Evolutionary conservation across 192 early-diverging fungal species (phyloP).

Genomic region (Backusella morwellensis): DNA sequence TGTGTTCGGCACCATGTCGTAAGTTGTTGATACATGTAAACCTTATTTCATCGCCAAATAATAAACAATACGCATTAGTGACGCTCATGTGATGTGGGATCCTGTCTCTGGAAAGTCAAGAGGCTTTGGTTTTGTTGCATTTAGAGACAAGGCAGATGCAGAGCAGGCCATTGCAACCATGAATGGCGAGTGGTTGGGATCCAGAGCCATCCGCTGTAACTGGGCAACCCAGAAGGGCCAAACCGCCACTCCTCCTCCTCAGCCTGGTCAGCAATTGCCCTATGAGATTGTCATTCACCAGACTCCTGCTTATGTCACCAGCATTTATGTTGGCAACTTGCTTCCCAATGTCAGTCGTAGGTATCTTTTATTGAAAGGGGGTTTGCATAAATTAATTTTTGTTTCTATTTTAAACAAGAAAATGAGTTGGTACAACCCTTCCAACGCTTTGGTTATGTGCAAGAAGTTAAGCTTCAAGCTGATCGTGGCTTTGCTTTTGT

Average conservation of each 20-base stretch:
- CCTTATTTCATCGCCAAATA: too few species aligned
- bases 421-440: conserved; percentile 72
- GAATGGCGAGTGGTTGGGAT: conserved; percentile 89
- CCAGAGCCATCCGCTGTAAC: conserved; percentile 85
- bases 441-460: conserved; percentile 73
- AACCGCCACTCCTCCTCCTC: conserved; percentile 37
- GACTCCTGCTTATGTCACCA: conserved; percentile 82
- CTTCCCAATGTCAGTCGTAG: conserved; percentile 75
- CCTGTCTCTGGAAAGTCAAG: conserved; percentile 82
- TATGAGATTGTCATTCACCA: conserved; percentile 74
- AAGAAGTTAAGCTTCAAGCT: conserved; percentile 81
- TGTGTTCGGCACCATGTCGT: conserved; percentile 74
- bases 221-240: conserved; percentile 88
- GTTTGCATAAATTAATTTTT: conserved; percentile 16
- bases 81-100: conserved; percentile 96
- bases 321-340: conserved; percentile 89
- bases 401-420: conserved; percentile 34
- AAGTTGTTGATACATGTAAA: conserved; percentile 30
- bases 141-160: conserved; percentile 83
- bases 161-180: conserved; percentile 82
- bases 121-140: conserved; percentile 91
- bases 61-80: conserved; percentile 39
- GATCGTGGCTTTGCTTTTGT: conserved; percentile 93
- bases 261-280: conserved; percentile 48
- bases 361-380: not conserved